Evolutionary conservation across 2,329 filamentous ascomycete species (phyloP).

Genomic region (Ophiocordyceps camponoti-leonardi): DNA sequence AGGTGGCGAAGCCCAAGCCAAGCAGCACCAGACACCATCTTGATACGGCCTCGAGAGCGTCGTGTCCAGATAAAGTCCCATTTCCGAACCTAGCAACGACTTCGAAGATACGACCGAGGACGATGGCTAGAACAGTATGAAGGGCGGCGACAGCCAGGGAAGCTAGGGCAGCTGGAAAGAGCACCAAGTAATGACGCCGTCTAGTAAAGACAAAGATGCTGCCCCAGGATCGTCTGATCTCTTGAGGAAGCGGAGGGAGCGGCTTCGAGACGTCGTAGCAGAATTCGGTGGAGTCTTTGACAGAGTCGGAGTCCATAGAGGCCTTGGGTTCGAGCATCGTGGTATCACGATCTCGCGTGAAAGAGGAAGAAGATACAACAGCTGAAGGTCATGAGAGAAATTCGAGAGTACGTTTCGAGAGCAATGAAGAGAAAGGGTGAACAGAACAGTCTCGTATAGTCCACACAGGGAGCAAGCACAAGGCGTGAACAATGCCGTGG

Average conservation of each 20-base stretch:
- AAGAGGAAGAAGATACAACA: neutral
- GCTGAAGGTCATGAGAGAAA: too few relatives aligned
- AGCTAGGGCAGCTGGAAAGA: conserved; percentile 36
- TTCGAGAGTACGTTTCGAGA: neutral
- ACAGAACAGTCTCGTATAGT: neutral
- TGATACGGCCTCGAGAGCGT: conserved; percentile 38
- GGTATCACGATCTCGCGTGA: neutral
- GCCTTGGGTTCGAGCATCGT: neutral
- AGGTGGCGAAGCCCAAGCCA: conserved; percentile 44
- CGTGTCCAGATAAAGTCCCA: conserved; percentile 26
- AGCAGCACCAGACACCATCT: conserved; percentile 45
- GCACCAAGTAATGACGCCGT: conserved; percentile 34
- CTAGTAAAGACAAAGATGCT: conserved; percentile 58
- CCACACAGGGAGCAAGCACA: neutral
- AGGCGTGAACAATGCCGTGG: neutral
- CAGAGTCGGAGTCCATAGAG: neutral
- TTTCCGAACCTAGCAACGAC: conserved; percentile 49
- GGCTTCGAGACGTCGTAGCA: neutral
- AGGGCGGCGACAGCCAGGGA: conserved; percentile 43
- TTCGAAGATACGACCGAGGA: conserved; percentile 62
- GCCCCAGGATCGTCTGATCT: conserved; percentile 13
- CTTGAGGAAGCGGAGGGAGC: neutral
- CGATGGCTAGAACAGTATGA: conserved; percentile 46
- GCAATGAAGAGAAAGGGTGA: neutral
- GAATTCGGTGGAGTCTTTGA: neutral